Conservation (phyloP, 768 basidiomycete species). For the Tylopilus balloui region DNA sequence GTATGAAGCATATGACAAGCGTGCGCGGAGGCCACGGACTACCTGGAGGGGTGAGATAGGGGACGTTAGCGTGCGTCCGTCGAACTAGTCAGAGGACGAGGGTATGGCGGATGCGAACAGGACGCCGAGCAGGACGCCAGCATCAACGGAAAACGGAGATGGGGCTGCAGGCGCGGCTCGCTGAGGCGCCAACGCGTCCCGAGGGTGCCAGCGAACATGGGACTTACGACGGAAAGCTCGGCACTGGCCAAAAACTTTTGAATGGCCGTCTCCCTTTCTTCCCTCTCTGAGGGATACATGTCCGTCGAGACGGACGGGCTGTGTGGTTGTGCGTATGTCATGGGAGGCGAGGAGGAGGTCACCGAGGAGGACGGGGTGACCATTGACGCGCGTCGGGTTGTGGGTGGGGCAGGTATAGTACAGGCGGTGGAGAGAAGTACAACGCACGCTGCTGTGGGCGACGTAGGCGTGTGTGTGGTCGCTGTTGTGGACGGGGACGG, state of each 20-base stretch:
- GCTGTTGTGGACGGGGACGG: conserved; percentile 31
- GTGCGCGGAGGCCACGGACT: conserved; percentile 73
- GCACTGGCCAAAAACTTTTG: conserved; percentile 76
- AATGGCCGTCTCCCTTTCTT: conserved; percentile 62
- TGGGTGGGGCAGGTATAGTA: conserved; percentile 9
- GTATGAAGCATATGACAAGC: conserved; percentile 79
- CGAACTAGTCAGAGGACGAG: conserved; percentile 9
- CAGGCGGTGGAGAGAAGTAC: conserved; percentile 16
- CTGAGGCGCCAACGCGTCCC: conserved; percentile 46
- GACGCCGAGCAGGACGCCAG: conserved; percentile 1
- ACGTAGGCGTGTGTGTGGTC: conserved; percentile 18
- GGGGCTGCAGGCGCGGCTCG: conserved; percentile 21
- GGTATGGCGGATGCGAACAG: background rate
- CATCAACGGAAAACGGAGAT: conserved; percentile 3
- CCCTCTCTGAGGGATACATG: conserved; percentile 43
- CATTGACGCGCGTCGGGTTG: conserved; percentile 44
- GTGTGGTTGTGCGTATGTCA: conserved; percentile 52
- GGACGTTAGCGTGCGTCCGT: conserved; percentile 23
- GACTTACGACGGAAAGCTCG: conserved; percentile 74
- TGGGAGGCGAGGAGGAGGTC: conserved; percentile 77
- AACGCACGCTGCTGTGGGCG: conserved; percentile 8
- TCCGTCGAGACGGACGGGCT: conserved; percentile 40
- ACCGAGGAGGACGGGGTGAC: conserved; percentile 77
- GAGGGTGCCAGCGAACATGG: conserved; percentile 25
- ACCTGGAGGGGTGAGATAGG: conserved; percentile 48